A percentile compares a stretch with the other conserved stretches of the same genome.
phyloP scores from a whole-genome alignment of 2,329 filamentous ascomycete genomes.

The Pseudogymnoascus sp. region DNA sequence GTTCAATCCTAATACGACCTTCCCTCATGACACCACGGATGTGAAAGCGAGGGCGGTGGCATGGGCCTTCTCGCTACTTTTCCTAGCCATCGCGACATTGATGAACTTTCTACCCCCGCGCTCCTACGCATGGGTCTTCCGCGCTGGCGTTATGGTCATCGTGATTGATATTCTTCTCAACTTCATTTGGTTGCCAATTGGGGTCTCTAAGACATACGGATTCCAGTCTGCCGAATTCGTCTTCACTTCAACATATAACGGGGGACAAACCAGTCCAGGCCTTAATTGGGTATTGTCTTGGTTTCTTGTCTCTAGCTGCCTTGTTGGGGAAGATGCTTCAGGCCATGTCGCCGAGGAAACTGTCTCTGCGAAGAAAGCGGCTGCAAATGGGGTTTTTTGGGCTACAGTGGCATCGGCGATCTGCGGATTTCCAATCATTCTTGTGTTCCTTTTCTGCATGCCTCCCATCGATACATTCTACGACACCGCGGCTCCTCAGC shows the following conservation, averaged over 20 bases:
- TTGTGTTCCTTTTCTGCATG: slow-evolving; percentile 27
- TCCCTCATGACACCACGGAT: slow-evolving; percentile 5
- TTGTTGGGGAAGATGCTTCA: slow-evolving; percentile 25
- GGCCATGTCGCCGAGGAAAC: slow-evolving; percentile 27
- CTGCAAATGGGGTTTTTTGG: slow-evolving; percentile 26
- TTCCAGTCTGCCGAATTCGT: slow-evolving; percentile 36
- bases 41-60: slow-evolving; percentile 8
- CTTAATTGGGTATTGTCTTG: slow-evolving; percentile 26
- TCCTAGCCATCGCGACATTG: slow-evolving; percentile 6
- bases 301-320: slow-evolving; percentile 22
- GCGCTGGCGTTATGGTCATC: slow-evolving; percentile 20
- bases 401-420: slow-evolving; percentile 24
- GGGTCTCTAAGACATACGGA: slow-evolving; percentile 34
- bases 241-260: slow-evolving; percentile 32
- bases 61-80: slow-evolving; percentile 10
- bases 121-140: slow-evolving; percentile 10
- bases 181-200: slow-evolving; percentile 39
- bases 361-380: slow-evolving; percentile 24
- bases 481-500: slow-evolving; percentile 23
- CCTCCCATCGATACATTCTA: slow-evolving; percentile 26
- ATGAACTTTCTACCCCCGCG: slow-evolving; percentile 9
- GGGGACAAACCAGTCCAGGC: slow-evolving; percentile 15
- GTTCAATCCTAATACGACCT: slow-evolving; percentile 9
- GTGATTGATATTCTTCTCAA: slow-evolving; percentile 37
- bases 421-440: slow-evolving; percentile 26